Evolutionary conservation across 192 early-diverging fungal species (phyloP), one percentile per base, ranked within the genome.

Genomic region (Powellomyces hirtus): DNA sequence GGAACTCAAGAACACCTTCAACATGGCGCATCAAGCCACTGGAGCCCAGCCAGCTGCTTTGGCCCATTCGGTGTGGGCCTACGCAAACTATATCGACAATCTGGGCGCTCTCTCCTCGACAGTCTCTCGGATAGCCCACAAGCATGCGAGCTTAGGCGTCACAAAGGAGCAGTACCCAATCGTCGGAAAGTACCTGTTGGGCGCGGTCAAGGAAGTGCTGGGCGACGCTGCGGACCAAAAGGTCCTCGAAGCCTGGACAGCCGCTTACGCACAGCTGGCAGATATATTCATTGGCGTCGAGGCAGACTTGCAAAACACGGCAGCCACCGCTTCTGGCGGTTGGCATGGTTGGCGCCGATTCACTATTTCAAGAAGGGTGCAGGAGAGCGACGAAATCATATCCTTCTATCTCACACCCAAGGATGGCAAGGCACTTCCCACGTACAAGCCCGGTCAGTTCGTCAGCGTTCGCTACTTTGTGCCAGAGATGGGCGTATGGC

Each of bases 1-100:
- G 11, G 8, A 6, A 22, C 57, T 59, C 57, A 59, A 59, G 35
- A 59, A 59, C 24, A 37, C 35, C 16, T 59, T 59, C 57, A 59
- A 59, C 35, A 16, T 14, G 7, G 33, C 57, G 27, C 57, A 59
- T 22, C 57, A 59, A 22, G 57, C 20, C 11, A 59, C 57, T 14
- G 57, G 57, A 7, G 33, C 57, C 8, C 57, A 59, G 57, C 57
- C 20, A 5, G 33, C 20, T 6, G 57, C 57, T 8, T 33, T 59
- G 11, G 57, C 57, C 27, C 57, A 59, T 22, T 22, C 57, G 29
- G 57, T 59, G 16, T 59, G 57, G 57, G 57, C 57, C 57, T 59
- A 59, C 35, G 57, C 57, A 7, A 7, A 22, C 27, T 6, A 59
- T 37, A 59, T 59, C 35, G 57, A 59, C 57, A 59, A 59, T 33